Base-by-base conservation (phyloP, 2,329 filamentous ascomycete genomes). In the Cercospora beticola region DNA sequence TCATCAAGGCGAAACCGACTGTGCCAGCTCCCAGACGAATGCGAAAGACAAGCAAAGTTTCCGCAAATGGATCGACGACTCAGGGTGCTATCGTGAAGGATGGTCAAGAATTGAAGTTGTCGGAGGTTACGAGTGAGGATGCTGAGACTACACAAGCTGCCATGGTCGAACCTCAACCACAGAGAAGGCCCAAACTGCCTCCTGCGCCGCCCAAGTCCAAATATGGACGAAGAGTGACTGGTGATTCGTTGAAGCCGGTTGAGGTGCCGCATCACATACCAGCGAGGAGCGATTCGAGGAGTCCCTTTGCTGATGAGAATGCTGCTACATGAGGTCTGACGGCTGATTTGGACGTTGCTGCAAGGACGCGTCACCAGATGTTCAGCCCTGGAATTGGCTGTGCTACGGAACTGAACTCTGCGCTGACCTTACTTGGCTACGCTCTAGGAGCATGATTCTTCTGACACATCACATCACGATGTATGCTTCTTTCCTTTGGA, bases 1-100 rank as follows among this genome's bases (percentile, higher is more conserved):
- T 88, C 10, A 90, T 93, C 56, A 92, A 86, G 78, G 92, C 94
- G 80, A 93, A 92, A 78, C 92, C 92, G 0, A 92, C 91, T 0
- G 88, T 94, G 23, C 89, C 93, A 75, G 93, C 92, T 18, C 92
- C 92, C 5, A 93, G 92, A 77, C 86, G 90, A 58, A 81, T 78
- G 67, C 76, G 79, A 58, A 88, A 76, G 54, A 65, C 59, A 9
- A 68, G 65, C 56, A 72, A 72, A 52, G 64, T 68, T 56, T 31
- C 52, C 10, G 62, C 68, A 57, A 56, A 60, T 36, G 62, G 62
- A 26, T 67, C 67, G 2, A 59, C 49, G 16, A 66, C 63, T 26
- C 61, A 69, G 14, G 67, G 60, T 18, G 64, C 65, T 23, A 46
- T 71, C 4, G 58, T 63, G 18, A 54, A 57, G 18, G 57, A 66